phyloP scores from a whole-genome alignment of 2,329 filamentous ascomycete species.

The Calonectria hawksworthii region DNA sequence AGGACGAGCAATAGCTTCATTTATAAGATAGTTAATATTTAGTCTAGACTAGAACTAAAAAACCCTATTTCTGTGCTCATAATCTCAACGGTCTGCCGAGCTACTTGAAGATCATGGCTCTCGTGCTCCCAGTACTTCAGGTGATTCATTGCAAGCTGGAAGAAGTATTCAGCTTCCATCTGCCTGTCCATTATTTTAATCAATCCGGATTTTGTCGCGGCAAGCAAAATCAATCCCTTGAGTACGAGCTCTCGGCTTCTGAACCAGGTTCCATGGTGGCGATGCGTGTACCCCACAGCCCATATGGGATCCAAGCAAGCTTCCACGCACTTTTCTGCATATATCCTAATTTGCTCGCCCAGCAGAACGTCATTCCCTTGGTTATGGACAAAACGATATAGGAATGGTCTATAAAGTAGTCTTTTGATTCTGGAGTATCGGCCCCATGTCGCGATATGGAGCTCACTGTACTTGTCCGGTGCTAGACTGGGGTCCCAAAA shows the following conservation, averaged over 20 bases:
- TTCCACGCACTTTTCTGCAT: conserved; percentile 14
- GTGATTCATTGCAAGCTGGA: neutral
- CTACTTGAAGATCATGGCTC: conserved; percentile 8
- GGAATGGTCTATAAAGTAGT: conserved; percentile 5
- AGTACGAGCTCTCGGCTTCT: neutral
- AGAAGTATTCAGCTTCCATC: conserved; percentile 9
- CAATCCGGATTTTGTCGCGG: conserved; percentile 9
- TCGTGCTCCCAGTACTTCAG: conserved; percentile 22
- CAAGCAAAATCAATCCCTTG: neutral
- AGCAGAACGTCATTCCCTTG: neutral
- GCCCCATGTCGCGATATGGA: conserved; percentile 19
- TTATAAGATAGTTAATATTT: neutral
- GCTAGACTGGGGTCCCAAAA: conserved; percentile 11
- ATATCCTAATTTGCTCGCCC: neutral
- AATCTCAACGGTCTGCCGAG: conserved; percentile 11
- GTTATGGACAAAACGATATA: conserved; percentile 18
- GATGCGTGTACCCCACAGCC: neutral
- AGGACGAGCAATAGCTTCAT: neutral
- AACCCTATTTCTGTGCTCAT: conserved; percentile 11
- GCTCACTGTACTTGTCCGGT: conserved; percentile 14
- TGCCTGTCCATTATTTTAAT: conserved; percentile 13
- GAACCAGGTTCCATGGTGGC: conserved; percentile 24
- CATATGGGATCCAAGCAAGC: conserved; percentile 5
- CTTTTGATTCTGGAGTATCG: conserved; percentile 5
- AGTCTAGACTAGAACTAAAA: neutral